These are phyloP conservation scores for Stephanodiscus minutulus DNA, from an alignment of 108 stramenopile genomes.

Conservation along the genomic window DNA sequence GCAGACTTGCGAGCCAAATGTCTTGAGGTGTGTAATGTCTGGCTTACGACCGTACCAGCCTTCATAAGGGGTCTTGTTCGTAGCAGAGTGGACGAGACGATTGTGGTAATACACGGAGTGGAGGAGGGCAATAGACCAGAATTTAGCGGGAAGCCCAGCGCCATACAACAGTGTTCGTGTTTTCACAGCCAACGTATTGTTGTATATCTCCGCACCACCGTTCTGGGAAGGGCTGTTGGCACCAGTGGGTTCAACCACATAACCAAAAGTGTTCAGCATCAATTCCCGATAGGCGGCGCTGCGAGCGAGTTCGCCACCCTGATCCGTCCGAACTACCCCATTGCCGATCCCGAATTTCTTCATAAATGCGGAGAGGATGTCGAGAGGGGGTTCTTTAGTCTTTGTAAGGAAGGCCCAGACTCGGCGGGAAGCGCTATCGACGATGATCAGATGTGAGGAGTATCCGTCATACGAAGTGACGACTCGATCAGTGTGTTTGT, in stretches of 20 bases:
- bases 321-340: background rate
- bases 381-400: background rate
- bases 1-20: background rate
- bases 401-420: too few species aligned
- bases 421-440: background rate
- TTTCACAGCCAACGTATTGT: background rate
- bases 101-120: background rate
- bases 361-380: background rate
- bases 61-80: too few species aligned
- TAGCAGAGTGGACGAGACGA: too few species aligned
- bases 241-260: conserved; percentile 1
- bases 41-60: too few species aligned
- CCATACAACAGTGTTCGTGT: background rate
- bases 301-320: background rate
- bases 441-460: background rate
- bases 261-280: background rate
- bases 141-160: too few species aligned
- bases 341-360: background rate
- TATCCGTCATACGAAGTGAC: background rate
- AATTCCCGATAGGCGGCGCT: too few species aligned
- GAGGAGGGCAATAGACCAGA: too few species aligned
- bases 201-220: too few species aligned
- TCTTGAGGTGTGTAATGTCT: background rate
- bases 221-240: too few species aligned
- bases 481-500: too few species aligned